Evolutionary conservation across 1,139 yeast species (phyloP).

Genomic region (Pneumocystis jirovecii): DNA sequence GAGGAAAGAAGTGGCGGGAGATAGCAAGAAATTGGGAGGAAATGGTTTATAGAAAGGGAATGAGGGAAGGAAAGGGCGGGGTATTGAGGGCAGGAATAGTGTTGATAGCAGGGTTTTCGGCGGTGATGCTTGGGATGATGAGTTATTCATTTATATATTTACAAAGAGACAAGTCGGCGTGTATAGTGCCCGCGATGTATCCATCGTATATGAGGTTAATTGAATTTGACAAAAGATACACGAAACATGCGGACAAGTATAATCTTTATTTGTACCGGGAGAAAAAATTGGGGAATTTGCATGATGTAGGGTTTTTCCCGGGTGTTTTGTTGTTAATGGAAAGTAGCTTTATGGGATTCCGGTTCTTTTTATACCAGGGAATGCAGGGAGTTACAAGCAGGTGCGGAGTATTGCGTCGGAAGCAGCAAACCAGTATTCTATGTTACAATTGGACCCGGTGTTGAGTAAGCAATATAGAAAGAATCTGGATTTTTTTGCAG

Average conservation of each 20-base stretch:
- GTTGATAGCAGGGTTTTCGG: conserved; percentile 1
- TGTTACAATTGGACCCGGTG: conserved; percentile 6
- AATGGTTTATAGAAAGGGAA: not conserved
- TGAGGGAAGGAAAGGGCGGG: not conserved
- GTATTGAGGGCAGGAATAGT: not conserved
- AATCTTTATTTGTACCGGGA: conserved; percentile 69
- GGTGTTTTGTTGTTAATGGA: not conserved
- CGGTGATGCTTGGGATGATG: conserved; percentile 4
- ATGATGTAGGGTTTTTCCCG: conserved; percentile 8
- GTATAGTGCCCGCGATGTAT: conserved; percentile 18
- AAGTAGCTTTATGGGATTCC: conserved; percentile 56
- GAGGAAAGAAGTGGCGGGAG: not conserved
- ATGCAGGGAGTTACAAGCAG: conserved; percentile 88
- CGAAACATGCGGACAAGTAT: conserved; percentile 64
- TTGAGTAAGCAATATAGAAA: conserved; percentile 7
- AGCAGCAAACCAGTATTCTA: conserved; percentile 18
- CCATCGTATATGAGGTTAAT: conserved; percentile 64
- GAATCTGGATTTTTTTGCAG: conserved; percentile 17
- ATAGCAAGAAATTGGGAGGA: not conserved
- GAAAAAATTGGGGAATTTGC: conserved; percentile 25
- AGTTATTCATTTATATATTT: conserved; percentile 12
- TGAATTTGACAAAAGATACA: conserved; percentile 57
- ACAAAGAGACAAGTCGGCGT: conserved; percentile 18
- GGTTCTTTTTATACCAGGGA: conserved; percentile 86
- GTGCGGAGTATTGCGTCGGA: conserved; percentile 85